Conservation (phyloP, 2,329 filamentous ascomycete genomes). For the Penicillium sp. region DNA sequence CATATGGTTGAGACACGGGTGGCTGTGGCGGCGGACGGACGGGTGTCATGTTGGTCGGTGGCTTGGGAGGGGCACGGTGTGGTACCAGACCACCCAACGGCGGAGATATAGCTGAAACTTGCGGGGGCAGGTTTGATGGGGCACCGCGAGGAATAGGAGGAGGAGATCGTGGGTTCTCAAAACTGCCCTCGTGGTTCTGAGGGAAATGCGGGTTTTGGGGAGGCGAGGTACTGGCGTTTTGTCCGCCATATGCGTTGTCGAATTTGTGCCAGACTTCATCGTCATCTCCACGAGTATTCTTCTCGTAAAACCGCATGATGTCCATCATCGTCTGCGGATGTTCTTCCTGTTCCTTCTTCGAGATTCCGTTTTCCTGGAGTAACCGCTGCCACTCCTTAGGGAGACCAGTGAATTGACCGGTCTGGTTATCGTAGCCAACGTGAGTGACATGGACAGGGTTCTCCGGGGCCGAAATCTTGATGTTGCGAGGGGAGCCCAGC, state of each 20-base stretch:
- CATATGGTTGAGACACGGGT: slow-evolving; percentile 45
- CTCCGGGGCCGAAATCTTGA: slow-evolving; percentile 94
- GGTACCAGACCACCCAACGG: slow-evolving; percentile 67
- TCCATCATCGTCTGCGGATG: slow-evolving; percentile 95
- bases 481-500: slow-evolving; percentile 78
- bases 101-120: slow-evolving; percentile 38
- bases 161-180: slow-evolving; percentile 93
- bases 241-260: slow-evolving; percentile 71
- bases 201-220: slow-evolving; percentile 86
- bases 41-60: slow-evolving; percentile 62
- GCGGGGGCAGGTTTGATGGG: slow-evolving; percentile 51
- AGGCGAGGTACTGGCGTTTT: slow-evolving; percentile 63
- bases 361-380: slow-evolving; percentile 93
- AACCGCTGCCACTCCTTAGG: slow-evolving; percentile 98
- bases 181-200: slow-evolving; percentile 87
- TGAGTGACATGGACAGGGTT: slow-evolving; percentile 98
- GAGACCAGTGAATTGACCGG: slow-evolving; percentile 93
- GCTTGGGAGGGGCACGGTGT: slow-evolving; percentile 81
- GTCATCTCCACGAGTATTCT: slow-evolving; percentile 81
- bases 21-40: slow-evolving; percentile 49
- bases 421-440: slow-evolving; percentile 94
- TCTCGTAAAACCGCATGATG: slow-evolving; percentile 96
- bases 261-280: slow-evolving; percentile 96
- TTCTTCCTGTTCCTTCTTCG: slow-evolving; percentile 92
- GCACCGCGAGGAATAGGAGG: slow-evolving; percentile 75